Evolutionary conservation across 345 rosid genomes (phyloP), one percentile per base, ranked within the genome.

Genomic region (Pelargonium nanum): DNA sequence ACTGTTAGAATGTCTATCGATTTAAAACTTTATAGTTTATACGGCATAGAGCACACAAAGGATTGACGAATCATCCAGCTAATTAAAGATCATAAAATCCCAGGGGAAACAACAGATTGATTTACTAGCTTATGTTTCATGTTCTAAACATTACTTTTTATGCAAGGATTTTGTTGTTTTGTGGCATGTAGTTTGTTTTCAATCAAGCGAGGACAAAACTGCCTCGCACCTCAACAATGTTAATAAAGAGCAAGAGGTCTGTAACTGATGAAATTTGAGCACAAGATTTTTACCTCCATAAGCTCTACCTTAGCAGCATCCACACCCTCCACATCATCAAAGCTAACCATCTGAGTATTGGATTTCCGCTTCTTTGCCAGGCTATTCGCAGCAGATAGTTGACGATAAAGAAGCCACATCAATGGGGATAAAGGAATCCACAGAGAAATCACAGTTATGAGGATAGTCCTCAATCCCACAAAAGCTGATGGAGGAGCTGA

Each of bases 381-480:
- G 77, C 91, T 85, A 69, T 85, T 89, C 40, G 88, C 84, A 60
- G 89, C 84, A 52, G 95, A 89, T 70, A 89, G 83, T 73, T 89
- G 98, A 40, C 98, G 89, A 65, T 92, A 85, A 58, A 92, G 83
- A 72, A 89, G 91, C 98, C 98, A 92, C 93, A 92, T 89, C 59
- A 92, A 73, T 65, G 98, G 98, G 5, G 81, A 83, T 28, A 92
- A 75, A 51, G 96, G 98, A 66, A 89, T 84, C 97, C 98, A 92
- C 20, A 92, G 58, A 66, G 89, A 73, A 25, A 89, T 84, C 24
- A 92, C 80, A 1, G 89, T 89, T 55, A 89, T 73, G 67, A 89
- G 64, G 61, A 72, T 71, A 73, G 51, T 76, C 77, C 97, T 83
- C 73, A 92, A 74, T 5, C 95, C 74, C 82, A 77, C 64, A 77